These are phyloP conservation scores for Xylaria sp. DNA, from an alignment of 2,329 filamentous ascomycete genomes.

Conservation along the genomic window DNA sequence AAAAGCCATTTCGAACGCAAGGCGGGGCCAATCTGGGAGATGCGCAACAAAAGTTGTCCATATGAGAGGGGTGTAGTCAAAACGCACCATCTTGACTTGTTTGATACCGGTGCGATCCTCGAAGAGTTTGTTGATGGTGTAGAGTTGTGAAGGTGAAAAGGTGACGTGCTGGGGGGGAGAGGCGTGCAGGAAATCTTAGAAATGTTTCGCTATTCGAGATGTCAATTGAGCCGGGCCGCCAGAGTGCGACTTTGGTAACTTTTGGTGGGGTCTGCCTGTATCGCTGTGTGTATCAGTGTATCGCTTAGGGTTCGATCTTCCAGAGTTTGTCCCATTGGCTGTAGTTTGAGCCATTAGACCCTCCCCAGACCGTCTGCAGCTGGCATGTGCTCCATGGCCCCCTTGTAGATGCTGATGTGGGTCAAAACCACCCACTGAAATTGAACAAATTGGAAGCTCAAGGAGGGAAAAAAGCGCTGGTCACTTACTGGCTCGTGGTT, in stretches of 20 bases:
- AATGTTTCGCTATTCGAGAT: constrained; percentile 41
- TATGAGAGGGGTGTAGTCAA: background rate
- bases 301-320: constrained; percentile 49
- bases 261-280: constrained; percentile 39
- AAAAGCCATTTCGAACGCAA: constrained; percentile 6
- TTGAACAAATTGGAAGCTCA: constrained; percentile 28
- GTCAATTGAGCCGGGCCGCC: constrained; percentile 43
- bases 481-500: constrained; percentile 11
- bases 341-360: background rate
- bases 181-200: constrained; percentile 39
- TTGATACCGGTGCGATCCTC: constrained; percentile 73
- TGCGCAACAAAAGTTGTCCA: background rate
- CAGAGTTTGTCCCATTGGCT: constrained; percentile 47
- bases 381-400: constrained; percentile 10
- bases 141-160: constrained; percentile 40
- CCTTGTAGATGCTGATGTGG: constrained; percentile 7
- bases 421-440: constrained; percentile 29
- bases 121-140: constrained; percentile 61
- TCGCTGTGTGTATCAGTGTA: constrained; percentile 41
- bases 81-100: constrained; percentile 71
- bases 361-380: constrained; percentile 25
- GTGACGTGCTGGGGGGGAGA: constrained; percentile 35
- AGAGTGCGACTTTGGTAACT: constrained; percentile 21
- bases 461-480: constrained; percentile 27
- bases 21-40: constrained; percentile 24